These are phyloP conservation scores for Alternaria ethzedia DNA, from an alignment of 2,329 filamentous ascomycete genomes.

Conservation along the genomic window DNA sequence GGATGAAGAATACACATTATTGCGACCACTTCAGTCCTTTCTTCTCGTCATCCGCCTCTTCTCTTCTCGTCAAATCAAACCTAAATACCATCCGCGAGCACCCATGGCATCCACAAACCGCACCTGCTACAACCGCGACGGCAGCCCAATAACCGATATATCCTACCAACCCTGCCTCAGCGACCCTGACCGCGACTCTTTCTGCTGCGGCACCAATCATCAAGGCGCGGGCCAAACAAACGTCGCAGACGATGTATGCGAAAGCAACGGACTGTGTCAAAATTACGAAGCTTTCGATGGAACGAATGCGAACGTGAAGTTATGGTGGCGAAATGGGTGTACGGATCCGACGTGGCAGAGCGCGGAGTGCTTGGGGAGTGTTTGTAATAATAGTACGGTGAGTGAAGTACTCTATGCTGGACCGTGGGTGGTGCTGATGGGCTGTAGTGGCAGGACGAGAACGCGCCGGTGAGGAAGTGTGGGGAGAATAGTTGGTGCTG, in stretches of 20 bases:
- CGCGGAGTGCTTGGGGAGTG: background rate
- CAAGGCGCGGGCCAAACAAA: background rate
- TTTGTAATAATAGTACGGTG: background rate
- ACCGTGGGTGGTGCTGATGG: background rate
- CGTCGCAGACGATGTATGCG: background rate
- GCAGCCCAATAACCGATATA: background rate
- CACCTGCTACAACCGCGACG: background rate
- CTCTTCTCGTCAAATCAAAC: background rate
- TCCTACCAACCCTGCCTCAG: background rate
- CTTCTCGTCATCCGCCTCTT: no score
- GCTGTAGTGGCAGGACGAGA: background rate
- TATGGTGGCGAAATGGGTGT: background rate
- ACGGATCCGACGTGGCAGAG: background rate
- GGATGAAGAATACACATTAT: background rate
- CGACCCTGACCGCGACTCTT: background rate
- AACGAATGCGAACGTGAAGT: background rate
- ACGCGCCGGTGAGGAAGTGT: background rate
- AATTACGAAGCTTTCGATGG: background rate
- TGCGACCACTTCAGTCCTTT: background rate
- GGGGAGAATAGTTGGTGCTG: background rate
- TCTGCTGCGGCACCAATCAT: background rate
- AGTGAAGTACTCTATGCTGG: background rate
- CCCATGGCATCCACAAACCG: background rate
- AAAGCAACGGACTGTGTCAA: background rate
- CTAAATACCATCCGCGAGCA: background rate